Percentiles rank a stretch among this genome's conserved stretches.
phyloP scores from a whole-genome alignment of 495 filamentous ascomycete genomes.

The Entonaema liquescens region DNA sequence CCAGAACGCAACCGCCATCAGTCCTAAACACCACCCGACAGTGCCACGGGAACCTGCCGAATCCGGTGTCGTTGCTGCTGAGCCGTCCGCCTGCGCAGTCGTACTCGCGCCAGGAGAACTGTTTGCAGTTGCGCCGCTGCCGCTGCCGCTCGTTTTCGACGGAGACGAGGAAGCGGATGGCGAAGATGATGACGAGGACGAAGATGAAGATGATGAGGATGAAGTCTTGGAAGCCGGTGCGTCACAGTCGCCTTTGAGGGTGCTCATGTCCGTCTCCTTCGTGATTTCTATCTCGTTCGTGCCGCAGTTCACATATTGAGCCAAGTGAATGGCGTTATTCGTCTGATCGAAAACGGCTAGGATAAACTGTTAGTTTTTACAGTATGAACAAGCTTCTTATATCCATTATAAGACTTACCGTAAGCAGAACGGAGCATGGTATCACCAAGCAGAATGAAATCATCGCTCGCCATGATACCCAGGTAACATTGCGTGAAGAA shows the following conservation, averaged over 20 bases:
- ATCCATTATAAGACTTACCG: slow-evolving; percentile 58
- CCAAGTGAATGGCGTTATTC: slow-evolving; percentile 53
- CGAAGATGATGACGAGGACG: not conserved
- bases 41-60: slow-evolving; percentile 1
- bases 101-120: not conserved
- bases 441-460: slow-evolving; percentile 79
- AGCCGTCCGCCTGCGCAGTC: not conserved
- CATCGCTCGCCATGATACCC: slow-evolving; percentile 75
- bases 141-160: not conserved
- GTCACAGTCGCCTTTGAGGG: slow-evolving; percentile 39
- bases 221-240: slow-evolving; percentile 12
- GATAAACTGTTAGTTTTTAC: slow-evolving; percentile 7
- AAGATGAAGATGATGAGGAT: not conserved
- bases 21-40: slow-evolving; percentile 5
- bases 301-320: slow-evolving; percentile 59
- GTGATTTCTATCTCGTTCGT: slow-evolving; percentile 45
- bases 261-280: slow-evolving; percentile 22
- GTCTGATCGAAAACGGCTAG: slow-evolving; percentile 59
- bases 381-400: too few relatives aligned
- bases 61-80: slow-evolving; percentile 1
- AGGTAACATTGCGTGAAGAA: slow-evolving; percentile 69
- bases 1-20: slow-evolving; percentile 9
- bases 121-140: not conserved
- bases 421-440: slow-evolving; percentile 94
- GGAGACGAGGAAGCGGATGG: not conserved